These are phyloP conservation scores for Pseudogymnoascus sp. DNA, from an alignment of 2,329 filamentous ascomycete genomes.

Conservation along the genomic window DNA sequence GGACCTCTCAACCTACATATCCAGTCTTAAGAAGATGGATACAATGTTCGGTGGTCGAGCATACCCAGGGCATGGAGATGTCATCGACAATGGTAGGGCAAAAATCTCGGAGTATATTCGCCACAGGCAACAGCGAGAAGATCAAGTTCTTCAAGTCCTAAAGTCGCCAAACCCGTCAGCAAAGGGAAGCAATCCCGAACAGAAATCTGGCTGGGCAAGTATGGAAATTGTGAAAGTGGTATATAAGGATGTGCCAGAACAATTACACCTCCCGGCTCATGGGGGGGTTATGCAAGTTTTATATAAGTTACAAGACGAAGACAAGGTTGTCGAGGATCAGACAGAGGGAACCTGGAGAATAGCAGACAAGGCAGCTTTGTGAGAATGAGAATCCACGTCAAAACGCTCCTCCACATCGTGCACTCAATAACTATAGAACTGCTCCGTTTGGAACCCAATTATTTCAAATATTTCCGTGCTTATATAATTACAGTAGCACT, in stretches of 20 bases:
- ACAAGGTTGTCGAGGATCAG: slow-evolving; percentile 44
- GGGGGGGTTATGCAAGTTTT: slow-evolving; percentile 72
- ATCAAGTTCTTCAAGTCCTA: slow-evolving; percentile 64
- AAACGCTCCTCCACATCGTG: background rate
- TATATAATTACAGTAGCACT: slow-evolving; percentile 4
- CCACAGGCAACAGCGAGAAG: slow-evolving; percentile 72
- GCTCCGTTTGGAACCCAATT: background rate
- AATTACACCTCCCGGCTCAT: slow-evolving; percentile 67
- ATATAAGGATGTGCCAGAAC: slow-evolving; percentile 71
- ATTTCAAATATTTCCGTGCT: background rate
- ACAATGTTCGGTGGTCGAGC: slow-evolving; percentile 57
- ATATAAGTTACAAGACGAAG: slow-evolving; percentile 68
- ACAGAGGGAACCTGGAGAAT: slow-evolving; percentile 38
- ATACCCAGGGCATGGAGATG: slow-evolving; percentile 82
- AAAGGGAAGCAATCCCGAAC: slow-evolving; percentile 18
- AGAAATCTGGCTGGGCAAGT: slow-evolving; percentile 46
- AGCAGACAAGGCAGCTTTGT: slow-evolving; percentile 37
- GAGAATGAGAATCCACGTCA: slow-evolving; percentile 13
- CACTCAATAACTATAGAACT: background rate
- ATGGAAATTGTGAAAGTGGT: slow-evolving; percentile 85
- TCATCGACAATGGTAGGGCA: slow-evolving; percentile 62
- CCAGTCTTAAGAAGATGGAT: slow-evolving; percentile 62
- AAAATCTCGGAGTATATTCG: slow-evolving; percentile 77
- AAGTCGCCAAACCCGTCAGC: slow-evolving; percentile 32
- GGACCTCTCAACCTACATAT: slow-evolving; percentile 61